These are phyloP conservation scores for Pistacia atlantica DNA, from an alignment of 345 rosid species.

Conservation along the genomic window DNA sequence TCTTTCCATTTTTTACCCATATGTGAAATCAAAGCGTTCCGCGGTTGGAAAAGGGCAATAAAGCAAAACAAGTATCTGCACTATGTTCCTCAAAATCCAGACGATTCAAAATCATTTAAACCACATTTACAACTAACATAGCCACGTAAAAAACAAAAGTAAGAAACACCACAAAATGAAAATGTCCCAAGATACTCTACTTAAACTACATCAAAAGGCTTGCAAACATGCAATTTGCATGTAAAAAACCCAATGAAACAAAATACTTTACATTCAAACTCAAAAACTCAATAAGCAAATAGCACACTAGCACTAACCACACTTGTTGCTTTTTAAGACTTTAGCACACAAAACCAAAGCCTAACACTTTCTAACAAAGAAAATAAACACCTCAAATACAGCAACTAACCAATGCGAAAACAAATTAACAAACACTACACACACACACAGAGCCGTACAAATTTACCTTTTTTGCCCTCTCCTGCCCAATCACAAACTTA, in stretches of 20 bases:
- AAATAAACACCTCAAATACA: not conserved
- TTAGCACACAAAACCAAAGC: constrained; percentile 1
- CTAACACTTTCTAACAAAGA: not conserved
- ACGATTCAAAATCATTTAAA: not conserved
- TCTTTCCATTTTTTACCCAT: not conserved
- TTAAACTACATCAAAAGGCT: not conserved
- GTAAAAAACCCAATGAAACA: not conserved
- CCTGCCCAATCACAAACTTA: constrained; percentile 98
- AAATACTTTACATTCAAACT: not conserved
- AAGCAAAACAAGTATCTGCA: not conserved
- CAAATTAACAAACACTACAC: constrained; percentile 9
- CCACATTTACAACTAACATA: not conserved
- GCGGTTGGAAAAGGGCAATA: not conserved
- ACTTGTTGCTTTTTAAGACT: not conserved
- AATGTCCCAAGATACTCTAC: not conserved
- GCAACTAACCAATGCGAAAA: not conserved
- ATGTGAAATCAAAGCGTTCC: not conserved
- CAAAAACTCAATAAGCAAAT: not conserved
- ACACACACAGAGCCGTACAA: not conserved
- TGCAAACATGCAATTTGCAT: not conserved
- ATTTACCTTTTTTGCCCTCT: constrained; percentile 89
- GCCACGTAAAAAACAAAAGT: not conserved
- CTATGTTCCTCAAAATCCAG: not conserved
- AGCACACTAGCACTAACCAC: not conserved
- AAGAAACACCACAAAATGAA: not conserved